Evolutionary conservation across 1,284 basidiomycete genomes (phyloP).

Genomic region (Puccinia coronata): DNA sequence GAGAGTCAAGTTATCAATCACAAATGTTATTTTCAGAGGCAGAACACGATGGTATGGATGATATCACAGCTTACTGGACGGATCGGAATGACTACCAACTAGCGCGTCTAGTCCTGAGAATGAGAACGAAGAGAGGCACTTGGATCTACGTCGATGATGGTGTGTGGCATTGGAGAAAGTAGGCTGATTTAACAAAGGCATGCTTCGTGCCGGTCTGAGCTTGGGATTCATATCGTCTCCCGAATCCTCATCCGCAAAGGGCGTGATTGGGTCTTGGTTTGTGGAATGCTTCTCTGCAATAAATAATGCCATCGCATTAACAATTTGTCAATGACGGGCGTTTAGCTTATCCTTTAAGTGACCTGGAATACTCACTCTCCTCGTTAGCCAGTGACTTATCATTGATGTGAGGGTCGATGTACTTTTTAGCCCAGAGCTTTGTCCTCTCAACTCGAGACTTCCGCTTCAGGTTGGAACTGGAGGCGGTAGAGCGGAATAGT

Average conservation of each 20-base stretch:
- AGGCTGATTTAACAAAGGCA: slow-evolving; percentile 15
- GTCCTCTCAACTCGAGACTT: slow-evolving; percentile 5
- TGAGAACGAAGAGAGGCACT: slow-evolving; percentile 22
- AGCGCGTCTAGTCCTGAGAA: slow-evolving; percentile 25
- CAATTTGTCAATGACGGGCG: background rate
- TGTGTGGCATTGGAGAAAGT: background rate
- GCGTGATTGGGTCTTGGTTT: background rate
- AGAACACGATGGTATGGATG: background rate
- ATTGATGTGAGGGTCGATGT: background rate
- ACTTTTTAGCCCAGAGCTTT: slow-evolving; percentile 21
- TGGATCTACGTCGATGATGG: slow-evolving; percentile 4
- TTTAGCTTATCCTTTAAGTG: background rate
- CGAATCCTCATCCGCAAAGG: background rate
- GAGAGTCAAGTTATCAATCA: background rate
- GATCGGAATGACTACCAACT: slow-evolving; percentile 1
- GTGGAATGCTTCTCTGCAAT: background rate
- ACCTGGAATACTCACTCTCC: background rate
- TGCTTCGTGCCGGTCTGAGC: slow-evolving; percentile 22
- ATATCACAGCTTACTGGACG: background rate
- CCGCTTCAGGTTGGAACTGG: slow-evolving; percentile 5
- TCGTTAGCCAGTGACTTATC: background rate
- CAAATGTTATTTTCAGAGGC: background rate
- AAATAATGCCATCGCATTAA: background rate
- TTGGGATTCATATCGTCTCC: background rate
- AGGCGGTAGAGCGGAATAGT: slow-evolving; percentile 26